phyloP scores from a whole-genome alignment of 1,139 yeast species.

The Candida smagusa region DNA sequence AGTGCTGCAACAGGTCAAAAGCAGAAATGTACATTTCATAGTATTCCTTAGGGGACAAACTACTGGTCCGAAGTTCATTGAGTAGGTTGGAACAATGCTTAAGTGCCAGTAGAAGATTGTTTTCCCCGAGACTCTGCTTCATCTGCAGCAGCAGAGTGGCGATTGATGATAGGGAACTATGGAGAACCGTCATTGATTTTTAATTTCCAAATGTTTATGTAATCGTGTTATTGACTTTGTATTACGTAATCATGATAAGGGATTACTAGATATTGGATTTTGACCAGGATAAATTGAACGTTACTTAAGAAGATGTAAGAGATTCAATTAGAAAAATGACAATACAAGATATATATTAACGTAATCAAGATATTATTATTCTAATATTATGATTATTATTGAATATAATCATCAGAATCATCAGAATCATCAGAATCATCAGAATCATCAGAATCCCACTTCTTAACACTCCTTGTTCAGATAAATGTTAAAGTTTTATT shows the following conservation, averaged over 20 bases:
- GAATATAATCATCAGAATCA: too few relatives aligned
- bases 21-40: conserved; percentile 86
- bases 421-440: too few relatives aligned
- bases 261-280: not conserved
- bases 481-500: not conserved
- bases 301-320: too few relatives aligned
- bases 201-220: not conserved
- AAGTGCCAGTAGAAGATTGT: conserved; percentile 75
- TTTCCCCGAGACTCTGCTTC: conserved; percentile 75
- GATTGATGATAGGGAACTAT: conserved; percentile 48
- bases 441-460: too few relatives aligned
- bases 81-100: conserved; percentile 84
- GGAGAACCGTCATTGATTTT: conserved; percentile 24
- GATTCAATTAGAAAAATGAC: too few relatives aligned
- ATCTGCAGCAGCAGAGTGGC: conserved; percentile 59
- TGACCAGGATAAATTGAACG: not conserved
- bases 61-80: conserved; percentile 75
- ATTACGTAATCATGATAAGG: not conserved
- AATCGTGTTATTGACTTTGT: not conserved
- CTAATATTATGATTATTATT: too few relatives aligned
- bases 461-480: too few relatives aligned
- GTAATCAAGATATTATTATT: too few relatives aligned
- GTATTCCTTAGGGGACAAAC: conserved; percentile 84
- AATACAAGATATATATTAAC: too few relatives aligned
- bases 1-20: conserved; percentile 75